Conservation (phyloP, 2,329 filamentous ascomycete species). For the Phialophora verrucosa region DNA sequence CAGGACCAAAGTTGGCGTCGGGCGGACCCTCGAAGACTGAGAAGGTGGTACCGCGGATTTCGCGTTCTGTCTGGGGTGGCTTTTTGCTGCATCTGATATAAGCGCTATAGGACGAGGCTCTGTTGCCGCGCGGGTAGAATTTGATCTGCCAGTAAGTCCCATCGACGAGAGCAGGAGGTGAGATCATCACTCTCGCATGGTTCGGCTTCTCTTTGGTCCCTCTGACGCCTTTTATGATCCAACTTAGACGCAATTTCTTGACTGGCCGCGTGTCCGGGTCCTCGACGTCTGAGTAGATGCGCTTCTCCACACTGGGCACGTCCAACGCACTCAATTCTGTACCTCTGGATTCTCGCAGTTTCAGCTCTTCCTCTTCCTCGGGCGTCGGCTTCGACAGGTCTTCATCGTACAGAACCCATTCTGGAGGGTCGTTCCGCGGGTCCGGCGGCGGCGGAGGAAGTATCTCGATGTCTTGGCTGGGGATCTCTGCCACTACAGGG, state of each 20-base stretch:
- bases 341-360: constrained; percentile 58
- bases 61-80: constrained; percentile 47
- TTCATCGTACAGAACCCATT: constrained; percentile 62
- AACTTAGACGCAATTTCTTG: constrained; percentile 63
- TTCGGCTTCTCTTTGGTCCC: constrained; percentile 67
- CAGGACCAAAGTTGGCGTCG: constrained; percentile 46
- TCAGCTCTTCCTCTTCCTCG: constrained; percentile 64
- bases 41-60: constrained; percentile 49
- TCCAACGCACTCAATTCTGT: constrained; percentile 62
- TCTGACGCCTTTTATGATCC: constrained; percentile 64
- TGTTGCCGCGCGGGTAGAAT: constrained; percentile 67
- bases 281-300: constrained; percentile 61
- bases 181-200: constrained; percentile 63
- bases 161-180: constrained; percentile 61
- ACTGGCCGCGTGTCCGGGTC: constrained; percentile 62
- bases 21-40: constrained; percentile 48
- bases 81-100: constrained; percentile 67
- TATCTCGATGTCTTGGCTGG: constrained; percentile 4
- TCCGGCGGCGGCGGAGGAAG: constrained; percentile 16
- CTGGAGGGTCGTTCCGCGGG: constrained; percentile 38
- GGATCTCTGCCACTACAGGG: constrained; percentile 4
- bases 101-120: constrained; percentile 62
- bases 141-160: constrained; percentile 70
- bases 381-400: constrained; percentile 62
- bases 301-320: constrained; percentile 55